Base-by-base conservation (phyloP, 768 basidiomycete species). In the Amanita polypyramis region DNA sequence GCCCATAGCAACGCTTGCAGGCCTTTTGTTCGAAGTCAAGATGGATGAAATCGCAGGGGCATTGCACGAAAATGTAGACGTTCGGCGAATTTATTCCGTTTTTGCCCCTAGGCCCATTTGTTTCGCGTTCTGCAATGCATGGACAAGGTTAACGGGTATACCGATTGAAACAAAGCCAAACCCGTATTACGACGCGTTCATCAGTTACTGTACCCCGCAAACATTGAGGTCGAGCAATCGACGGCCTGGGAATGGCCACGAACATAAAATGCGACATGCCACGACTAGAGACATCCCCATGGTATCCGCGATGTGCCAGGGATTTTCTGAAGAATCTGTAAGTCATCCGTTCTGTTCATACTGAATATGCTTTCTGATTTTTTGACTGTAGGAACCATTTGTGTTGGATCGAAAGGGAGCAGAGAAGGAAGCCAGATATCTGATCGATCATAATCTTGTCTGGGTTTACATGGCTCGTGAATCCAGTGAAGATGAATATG, bases 131-230 rank as follows among this genome's bases (percentile, higher is more conserved):
- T 67, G 70, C 2, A 44, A 59, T 1, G 54, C 66, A 14, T 86
- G 80, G 83, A 62, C 65, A 20, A 45, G 53, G 7, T 51, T 65
- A 20, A 77, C 81, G 1, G 66, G 70, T 2, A 65, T 78, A 20
- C 49, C 53, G 2, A 38, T 57, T 12, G 29, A 49, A 1, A 57
- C 68, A 0, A 6, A n/a, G 1, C 37, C 37, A 3, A 11, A 5
- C 6, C 74, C 75, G 0, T 87, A 85, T 56, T 87, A 88, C 51
- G 70, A 72, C 20, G 79, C 85, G 0, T 74, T 65, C 38, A 68
- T 82, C 45, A 66, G 74, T 17, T 74, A 69, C 54, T 80, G 80
- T 61, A 82, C 80, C 2, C 54, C 37, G 5, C 30, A 58, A 12
- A 73, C 76, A 1, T 55, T 80, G 45, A 54, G 3, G n/a, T 12